Evolutionary conservation across 2,329 filamentous ascomycete genomes (phyloP), one percentile per base, ranked within the genome.

Genomic region (Fusarium nygamai): DNA sequence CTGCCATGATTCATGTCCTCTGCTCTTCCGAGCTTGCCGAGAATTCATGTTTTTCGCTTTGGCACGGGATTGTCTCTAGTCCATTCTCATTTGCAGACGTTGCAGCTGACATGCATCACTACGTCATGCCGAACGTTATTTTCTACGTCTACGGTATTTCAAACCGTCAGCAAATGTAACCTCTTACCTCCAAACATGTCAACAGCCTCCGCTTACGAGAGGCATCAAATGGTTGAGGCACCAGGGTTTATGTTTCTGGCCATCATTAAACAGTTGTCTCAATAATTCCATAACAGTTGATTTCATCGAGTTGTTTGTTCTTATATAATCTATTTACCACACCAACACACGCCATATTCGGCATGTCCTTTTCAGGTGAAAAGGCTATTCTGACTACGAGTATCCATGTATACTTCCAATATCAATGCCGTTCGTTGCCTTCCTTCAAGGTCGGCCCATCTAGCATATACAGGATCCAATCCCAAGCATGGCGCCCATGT

Each of bases 111-210:
- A 70, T 70, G 51, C 67, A 48, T 48, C 46, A 65, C 41, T 65
- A 70, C 67, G 67, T 70, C 67, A 70, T 70, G 66, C 66, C 66
- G 51, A 69, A 70, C 47, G 34, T 38, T 63, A 61, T 53, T 38
- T 29, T 33, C 34, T 14, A 47, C 20, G 13, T 31, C 10, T 31
- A 31, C 31, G 34, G 20, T 22, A 12, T 43, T 69, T 44, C 19
- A 58, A 56, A 51, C 44, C n/a, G 31, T 39, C 53, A 53, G 43
- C 66, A 41, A 51, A 51, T 38, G 61, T n/a, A 56, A 58, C 48
- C 56, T 27, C 44, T 17, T 19, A 27, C n/a, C n/a, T 44, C 41
- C 38, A n/a, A 27, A 24, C 34, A 36, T 36, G 17, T 20, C 41
- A 57, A 22, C n/a, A 33, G 22, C 34, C 31, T 31, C 39, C n/a